Conservation (phyloP, 2,329 filamentous ascomycete genomes). For the Phoma sp. region DNA sequence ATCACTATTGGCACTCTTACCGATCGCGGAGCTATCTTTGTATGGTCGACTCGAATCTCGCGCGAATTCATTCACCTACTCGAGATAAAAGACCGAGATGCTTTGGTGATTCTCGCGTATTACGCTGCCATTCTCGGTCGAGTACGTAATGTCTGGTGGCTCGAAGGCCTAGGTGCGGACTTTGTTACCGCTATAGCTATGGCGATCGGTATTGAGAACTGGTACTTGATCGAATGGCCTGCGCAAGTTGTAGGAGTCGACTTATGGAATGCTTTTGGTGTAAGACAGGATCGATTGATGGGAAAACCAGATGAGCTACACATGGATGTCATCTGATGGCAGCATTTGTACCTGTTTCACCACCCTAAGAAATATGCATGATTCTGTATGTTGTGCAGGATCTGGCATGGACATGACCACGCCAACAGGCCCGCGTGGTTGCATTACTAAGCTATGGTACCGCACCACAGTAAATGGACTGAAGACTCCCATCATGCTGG, state of each 20-base stretch:
- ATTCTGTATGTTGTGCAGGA: too few species aligned
- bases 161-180: conserved; percentile 41
- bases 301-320: conserved; percentile 31
- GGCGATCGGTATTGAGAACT: conserved; percentile 38
- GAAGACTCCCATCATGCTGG: too few species aligned
- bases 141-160: conserved; percentile 44
- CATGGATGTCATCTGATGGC: conserved; percentile 36
- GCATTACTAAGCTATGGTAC: too few species aligned
- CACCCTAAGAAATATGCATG: background rate
- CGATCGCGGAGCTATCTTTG: conserved; percentile 43
- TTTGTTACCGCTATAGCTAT: conserved; percentile 43
- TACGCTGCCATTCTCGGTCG: conserved; percentile 46
- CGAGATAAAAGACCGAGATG: conserved; percentile 37
- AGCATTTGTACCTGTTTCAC: background rate
- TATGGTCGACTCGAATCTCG: conserved; percentile 38
- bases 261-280: conserved; percentile 29
- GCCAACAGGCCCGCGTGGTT: too few species aligned
- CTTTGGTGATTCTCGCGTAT: conserved; percentile 47
- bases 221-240: conserved; percentile 42
- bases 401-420: too few species aligned
- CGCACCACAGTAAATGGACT: too few species aligned
- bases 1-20: conserved; percentile 34
- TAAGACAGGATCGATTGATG: conserved; percentile 26
- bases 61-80: conserved; percentile 39
- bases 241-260: conserved; percentile 37